Base-by-base conservation (phyloP, 495 filamentous ascomycete genomes). In the Penicillium daleae region DNA sequence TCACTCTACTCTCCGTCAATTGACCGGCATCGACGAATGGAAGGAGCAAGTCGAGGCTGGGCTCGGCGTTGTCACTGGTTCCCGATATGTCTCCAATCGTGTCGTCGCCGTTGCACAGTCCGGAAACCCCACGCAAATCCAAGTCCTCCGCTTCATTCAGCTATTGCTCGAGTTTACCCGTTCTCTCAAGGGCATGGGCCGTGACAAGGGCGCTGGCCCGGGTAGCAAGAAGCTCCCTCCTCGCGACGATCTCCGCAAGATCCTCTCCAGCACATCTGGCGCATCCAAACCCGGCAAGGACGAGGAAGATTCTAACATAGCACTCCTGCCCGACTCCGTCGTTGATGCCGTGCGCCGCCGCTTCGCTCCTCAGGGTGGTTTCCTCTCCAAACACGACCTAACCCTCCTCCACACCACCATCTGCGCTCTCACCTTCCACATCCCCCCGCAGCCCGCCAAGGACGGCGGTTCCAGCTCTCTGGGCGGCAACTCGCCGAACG, bases 11-110 rank as follows among this genome's bases (percentile, higher is more conserved):
- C 74, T 88, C 66, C 83, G 82, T 54, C 74, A 82, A 40, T 80
- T 93, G 22, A 85, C 85, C 15, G 71, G 73, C 42, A 82, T 93
- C 35, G 85, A 85, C 71, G 89, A 92, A 50, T 97, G 91, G 91
- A 82, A 87, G 61, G 85, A 93, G 33, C 83, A 82, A 17, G 83
- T 90, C 37, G 80, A 85, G 54, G 76, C 79, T 19, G 82, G 83
- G 4, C 70, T 85, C 33, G 79, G 79, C 15, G 79, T 91, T 17
- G 68, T 73, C 24, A 82, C 85, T n/a, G 82, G 69, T 26, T 85
- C 86, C n/a, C 82, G 83, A 54, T 95, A 87, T 72, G 88, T 92
- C 26, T 84, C 86, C 2, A 76, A 76, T 59, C 85, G 90, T 52
- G 78, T 96, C 35, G 72, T 75, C 13, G 76, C 77, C 8, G 71